A percentile compares a stretch with the other conserved stretches of the same genome.
These are phyloP conservation scores for Candida arabinofermentans DNA, from an alignment of 805 yeast genomes.

Conservation along the genomic window DNA sequence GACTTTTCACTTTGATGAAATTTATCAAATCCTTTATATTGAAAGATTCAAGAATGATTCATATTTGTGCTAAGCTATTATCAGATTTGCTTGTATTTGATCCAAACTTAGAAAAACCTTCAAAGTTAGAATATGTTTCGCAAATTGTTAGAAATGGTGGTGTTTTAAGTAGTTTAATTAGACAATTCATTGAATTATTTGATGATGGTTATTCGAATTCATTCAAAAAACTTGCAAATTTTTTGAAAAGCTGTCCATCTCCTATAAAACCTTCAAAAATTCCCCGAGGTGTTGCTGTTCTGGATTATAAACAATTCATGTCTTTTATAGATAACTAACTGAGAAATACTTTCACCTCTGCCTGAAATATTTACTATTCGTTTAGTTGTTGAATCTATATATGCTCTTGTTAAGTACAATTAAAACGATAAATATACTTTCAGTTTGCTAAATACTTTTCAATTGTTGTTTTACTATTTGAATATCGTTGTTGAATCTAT, in stretches of 20 bases:
- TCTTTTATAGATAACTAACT: slow-evolving; percentile 9
- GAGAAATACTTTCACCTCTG: too few species aligned
- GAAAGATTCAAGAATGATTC: slow-evolving; percentile 31
- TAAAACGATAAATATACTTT: too few species aligned
- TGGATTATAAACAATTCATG: slow-evolving; percentile 20
- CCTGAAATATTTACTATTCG: too few species aligned
- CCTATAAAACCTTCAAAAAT: slow-evolving; percentile 32
- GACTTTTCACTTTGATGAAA: slow-evolving; percentile 38
- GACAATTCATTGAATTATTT: slow-evolving; percentile 31
- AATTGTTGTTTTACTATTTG: too few species aligned
- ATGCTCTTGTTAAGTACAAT: too few species aligned
- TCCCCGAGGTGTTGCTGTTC: slow-evolving; percentile 22
- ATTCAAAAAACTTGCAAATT: slow-evolving; percentile 26
- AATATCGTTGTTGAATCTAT: too few species aligned
- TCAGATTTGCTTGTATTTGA: slow-evolving; percentile 16
- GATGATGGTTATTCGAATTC: slow-evolving; percentile 29
- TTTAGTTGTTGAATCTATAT: too few species aligned
- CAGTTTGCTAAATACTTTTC: too few species aligned
- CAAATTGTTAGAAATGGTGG: slow-evolving; percentile 22
- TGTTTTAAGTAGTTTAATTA: slow-evolving; percentile 26
- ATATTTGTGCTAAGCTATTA: slow-evolving; percentile 20
- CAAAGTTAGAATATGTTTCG: slow-evolving; percentile 12
- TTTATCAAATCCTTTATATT: slow-evolving; percentile 30
- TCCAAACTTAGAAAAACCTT: slow-evolving; percentile 3
- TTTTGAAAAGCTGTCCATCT: slow-evolving; percentile 29